Conservation (phyloP, 2,329 filamentous ascomycete species). For the Lecanicillium sp. region DNA sequence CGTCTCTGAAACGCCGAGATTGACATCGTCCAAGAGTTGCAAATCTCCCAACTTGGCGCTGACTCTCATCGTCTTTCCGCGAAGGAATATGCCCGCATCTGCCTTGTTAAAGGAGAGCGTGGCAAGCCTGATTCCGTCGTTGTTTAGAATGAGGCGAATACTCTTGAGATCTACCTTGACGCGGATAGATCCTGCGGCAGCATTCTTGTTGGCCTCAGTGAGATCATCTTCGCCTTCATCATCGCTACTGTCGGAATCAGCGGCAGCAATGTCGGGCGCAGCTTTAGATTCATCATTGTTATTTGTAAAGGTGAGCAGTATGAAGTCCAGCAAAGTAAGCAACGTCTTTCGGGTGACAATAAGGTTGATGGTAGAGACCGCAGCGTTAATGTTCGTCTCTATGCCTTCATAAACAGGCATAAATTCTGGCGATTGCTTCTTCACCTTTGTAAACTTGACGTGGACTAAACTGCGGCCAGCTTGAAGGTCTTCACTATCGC, state of each 20-base stretch:
- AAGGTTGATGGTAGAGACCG: constrained; percentile 91
- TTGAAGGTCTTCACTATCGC: constrained; percentile 60
- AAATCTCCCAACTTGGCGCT: constrained; percentile 81
- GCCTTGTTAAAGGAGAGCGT: constrained; percentile 89
- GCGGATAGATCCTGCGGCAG: constrained; percentile 64
- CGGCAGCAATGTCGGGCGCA: constrained; percentile 14
- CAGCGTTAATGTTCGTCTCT: constrained; percentile 84
- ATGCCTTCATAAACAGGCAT: constrained; percentile 86
- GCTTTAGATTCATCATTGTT: constrained; percentile 26
- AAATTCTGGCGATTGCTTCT: constrained; percentile 86
- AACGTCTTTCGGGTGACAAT: constrained; percentile 90
- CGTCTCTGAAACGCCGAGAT: constrained; percentile 73
- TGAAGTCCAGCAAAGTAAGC: constrained; percentile 86
- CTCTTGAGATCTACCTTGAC: constrained; percentile 92
- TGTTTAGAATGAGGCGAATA: constrained; percentile 91
- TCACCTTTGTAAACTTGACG: constrained; percentile 85
- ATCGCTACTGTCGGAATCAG: constrained; percentile 30
- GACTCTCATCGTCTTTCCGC: constrained; percentile 78
- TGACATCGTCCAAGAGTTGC: constrained; percentile 86
- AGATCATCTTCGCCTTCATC: constrained; percentile 30
- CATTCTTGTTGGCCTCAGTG: constrained; percentile 23
- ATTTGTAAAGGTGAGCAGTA: constrained; percentile 81
- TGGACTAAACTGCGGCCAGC: constrained; percentile 76
- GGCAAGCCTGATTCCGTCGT: constrained; percentile 89
- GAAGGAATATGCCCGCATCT: constrained; percentile 81